Evolutionary conservation across 805 yeast species (phyloP).

Genomic region (Nakazawaea siamensis): DNA sequence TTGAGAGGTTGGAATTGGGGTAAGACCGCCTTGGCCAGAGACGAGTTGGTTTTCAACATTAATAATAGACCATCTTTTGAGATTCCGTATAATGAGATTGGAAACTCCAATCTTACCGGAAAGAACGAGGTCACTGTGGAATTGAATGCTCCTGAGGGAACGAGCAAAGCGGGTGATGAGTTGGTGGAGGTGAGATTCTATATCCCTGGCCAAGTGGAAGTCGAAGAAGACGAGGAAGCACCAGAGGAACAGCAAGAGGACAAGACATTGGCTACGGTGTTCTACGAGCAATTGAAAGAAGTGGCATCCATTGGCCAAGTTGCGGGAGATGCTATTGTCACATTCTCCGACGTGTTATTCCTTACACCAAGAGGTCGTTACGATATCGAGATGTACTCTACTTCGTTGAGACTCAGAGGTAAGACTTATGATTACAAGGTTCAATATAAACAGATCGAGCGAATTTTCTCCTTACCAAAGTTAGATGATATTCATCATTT

Average conservation of each 20-base stretch:
- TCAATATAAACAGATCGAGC: conserved; percentile 81
- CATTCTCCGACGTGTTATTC: conserved; percentile 84
- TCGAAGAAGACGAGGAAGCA: conserved; percentile 38
- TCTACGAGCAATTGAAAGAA: conserved; percentile 87
- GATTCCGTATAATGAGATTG: conserved; percentile 71
- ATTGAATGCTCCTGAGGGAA: conserved; percentile 48
- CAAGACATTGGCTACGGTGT: conserved; percentile 72
- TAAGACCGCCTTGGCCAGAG: conserved; percentile 81
- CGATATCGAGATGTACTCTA: conserved; percentile 88
- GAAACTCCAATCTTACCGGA: conserved; percentile 83
- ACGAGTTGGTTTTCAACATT: conserved; percentile 79
- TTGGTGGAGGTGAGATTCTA: conserved; percentile 90
- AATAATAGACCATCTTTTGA: conserved; percentile 89
- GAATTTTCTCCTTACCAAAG: conserved; percentile 87
- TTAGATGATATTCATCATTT: conserved; percentile 90
- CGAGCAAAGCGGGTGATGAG: conserved; percentile 81
- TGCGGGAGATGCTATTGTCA: conserved; percentile 90
- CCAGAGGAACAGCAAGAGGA: conserved; percentile 19
- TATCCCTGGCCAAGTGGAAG: conserved; percentile 74
- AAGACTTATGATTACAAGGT: conserved; percentile 96
- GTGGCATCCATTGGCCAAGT: conserved; percentile 92
- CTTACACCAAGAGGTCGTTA: conserved; percentile 98
- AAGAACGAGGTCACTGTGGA: conserved; percentile 92
- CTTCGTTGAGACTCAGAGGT: conserved; percentile 86
- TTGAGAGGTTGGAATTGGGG: conserved; percentile 99